Conservation (phyloP, 2,329 filamentous ascomycete species). For the Fusarium sp. region DNA sequence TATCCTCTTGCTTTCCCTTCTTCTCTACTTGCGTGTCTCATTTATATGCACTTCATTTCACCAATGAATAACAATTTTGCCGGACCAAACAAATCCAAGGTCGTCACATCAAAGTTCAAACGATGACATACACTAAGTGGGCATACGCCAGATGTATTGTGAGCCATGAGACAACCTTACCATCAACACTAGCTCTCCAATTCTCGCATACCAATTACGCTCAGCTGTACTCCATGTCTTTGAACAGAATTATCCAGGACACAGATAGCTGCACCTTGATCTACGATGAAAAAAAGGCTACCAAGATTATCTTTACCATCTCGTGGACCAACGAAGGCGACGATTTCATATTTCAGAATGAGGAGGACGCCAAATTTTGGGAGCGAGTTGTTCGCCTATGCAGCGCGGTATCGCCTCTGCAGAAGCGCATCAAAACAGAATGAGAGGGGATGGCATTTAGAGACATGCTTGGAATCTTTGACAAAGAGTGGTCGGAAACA, state of each 20-base stretch:
- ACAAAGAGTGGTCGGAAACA: background rate
- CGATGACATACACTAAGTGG: background rate
- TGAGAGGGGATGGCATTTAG: background rate
- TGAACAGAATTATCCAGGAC: background rate
- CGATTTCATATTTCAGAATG: background rate
- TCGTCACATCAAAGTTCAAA: rapidly evolving
- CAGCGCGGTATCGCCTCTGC: background rate
- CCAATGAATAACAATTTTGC: too few relatives aligned
- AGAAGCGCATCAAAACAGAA: background rate
- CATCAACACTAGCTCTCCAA: background rate
- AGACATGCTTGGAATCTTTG: background rate
- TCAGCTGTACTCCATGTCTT: background rate
- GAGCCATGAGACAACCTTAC: background rate
- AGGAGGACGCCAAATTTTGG: background rate
- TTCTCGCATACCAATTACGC: background rate
- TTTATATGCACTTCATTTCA: background rate
- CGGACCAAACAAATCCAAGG: background rate
- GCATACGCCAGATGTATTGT: background rate
- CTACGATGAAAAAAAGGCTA: background rate
- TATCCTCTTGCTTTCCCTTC: rapidly evolving
- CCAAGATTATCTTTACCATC: background rate
- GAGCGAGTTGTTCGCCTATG: background rate
- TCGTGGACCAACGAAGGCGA: background rate
- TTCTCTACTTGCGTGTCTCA: too few relatives aligned
- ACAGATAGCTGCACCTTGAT: background rate